phyloP scores from a whole-genome alignment of 441 rosid genomes.

The Syzygium malaccense region DNA sequence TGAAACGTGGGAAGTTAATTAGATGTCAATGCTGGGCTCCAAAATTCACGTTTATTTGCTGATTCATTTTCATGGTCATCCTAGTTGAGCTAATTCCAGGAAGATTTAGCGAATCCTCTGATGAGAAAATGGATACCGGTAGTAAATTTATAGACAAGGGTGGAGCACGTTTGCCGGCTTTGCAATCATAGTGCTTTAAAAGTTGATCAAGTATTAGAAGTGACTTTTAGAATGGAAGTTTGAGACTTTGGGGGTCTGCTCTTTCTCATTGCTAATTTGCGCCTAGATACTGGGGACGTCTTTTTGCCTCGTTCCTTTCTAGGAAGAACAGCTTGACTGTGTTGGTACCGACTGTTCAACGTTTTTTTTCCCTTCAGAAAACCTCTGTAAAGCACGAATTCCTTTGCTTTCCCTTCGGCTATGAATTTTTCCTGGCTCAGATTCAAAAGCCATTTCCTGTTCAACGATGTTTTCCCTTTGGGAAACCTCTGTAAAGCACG shows the following conservation, averaged over 20 bases:
- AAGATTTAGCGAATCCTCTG: not conserved
- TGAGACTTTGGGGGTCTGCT: not conserved
- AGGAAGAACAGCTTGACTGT: not conserved
- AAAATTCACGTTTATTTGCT: not conserved
- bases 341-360: not conserved
- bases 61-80: not conserved
- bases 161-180: not conserved
- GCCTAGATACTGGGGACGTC: not conserved
- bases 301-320: not conserved
- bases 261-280: not conserved
- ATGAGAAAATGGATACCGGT: not conserved
- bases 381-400: not conserved
- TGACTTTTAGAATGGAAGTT: not conserved
- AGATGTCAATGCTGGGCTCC: no score
- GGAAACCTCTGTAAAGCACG: no score
- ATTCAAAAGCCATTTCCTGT: not conserved
- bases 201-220: not conserved
- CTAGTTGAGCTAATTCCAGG: not conserved
- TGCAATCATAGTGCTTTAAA: not conserved
- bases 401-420: not conserved
- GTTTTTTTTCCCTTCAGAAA: not conserved
- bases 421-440: not conserved
- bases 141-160: not conserved
- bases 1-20: not conserved
- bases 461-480: no score